Percentiles rank a stretch among this genome's conserved stretches.
These are phyloP conservation scores for Cladosporium halotolerans DNA, from an alignment of 2,329 filamentous ascomycete species.

Conservation along the genomic window DNA sequence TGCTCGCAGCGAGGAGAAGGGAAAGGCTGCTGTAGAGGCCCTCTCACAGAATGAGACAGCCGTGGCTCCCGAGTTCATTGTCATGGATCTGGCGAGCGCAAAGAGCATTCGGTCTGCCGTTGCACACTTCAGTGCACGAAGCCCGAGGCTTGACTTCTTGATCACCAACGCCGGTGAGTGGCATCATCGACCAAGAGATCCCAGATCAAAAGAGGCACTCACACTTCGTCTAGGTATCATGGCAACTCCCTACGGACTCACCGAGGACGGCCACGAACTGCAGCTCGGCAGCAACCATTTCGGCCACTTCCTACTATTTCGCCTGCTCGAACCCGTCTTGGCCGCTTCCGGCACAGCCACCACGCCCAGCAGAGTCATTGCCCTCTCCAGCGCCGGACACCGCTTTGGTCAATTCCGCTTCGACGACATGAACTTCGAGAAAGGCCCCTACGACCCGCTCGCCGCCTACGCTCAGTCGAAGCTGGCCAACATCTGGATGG, in stretches of 20 bases:
- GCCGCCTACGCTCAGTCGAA: slow-evolving; percentile 46
- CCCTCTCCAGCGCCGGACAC: slow-evolving; percentile 41
- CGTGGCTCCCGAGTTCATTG: slow-evolving; percentile 19
- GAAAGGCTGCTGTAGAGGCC: slow-evolving; percentile 27
- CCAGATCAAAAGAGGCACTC: neutral
- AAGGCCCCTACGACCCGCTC: slow-evolving; percentile 19
- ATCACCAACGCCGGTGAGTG: slow-evolving; percentile 19
- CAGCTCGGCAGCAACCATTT: slow-evolving; percentile 52
- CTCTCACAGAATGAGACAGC: slow-evolving; percentile 19
- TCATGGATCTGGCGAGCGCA: slow-evolving; percentile 29
- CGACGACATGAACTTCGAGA: slow-evolving; percentile 29
- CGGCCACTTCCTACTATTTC: slow-evolving; percentile 49
- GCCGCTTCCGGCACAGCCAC: neutral
- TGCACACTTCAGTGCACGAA: slow-evolving; percentile 15
- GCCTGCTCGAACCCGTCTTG: slow-evolving; percentile 42
- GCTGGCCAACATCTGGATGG: slow-evolving; percentile 47
- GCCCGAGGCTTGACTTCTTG: slow-evolving; percentile 15
- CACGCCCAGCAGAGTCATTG: slow-evolving; percentile 33
- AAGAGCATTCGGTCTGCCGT: slow-evolving; percentile 30
- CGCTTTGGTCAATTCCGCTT: slow-evolving; percentile 22
- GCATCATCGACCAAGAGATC: neutral
- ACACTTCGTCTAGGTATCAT: slow-evolving; percentile 31
- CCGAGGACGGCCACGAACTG: slow-evolving; percentile 43
- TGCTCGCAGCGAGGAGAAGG: slow-evolving; percentile 38
- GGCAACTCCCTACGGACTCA: slow-evolving; percentile 33